A percentile compares a stretch with the other conserved stretches of the same genome.
Evolutionary conservation across 257 asterid genomes (phyloP).

Genomic region (Nicotiana attenuata): DNA sequence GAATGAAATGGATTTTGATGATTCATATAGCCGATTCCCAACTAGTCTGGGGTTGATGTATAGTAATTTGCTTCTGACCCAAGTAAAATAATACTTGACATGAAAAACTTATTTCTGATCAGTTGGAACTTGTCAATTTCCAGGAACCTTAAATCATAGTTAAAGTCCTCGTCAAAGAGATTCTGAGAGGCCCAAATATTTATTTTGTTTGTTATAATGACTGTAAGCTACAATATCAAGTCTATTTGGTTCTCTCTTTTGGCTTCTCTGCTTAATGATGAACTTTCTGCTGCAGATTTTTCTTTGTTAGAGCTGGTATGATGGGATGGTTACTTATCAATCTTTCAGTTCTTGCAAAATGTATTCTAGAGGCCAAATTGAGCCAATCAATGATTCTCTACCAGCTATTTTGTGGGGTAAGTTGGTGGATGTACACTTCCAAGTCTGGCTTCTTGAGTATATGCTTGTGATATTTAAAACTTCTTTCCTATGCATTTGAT

Average conservation of each 20-base stretch:
- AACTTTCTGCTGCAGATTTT: constrained; percentile 58
- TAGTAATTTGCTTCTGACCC: neutral
- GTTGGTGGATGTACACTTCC: constrained; percentile 15
- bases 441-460: constrained; percentile 7
- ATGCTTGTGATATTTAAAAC: neutral
- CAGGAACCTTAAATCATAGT: neutral
- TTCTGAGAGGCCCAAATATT: neutral
- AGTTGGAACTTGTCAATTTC: neutral
- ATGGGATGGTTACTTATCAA: constrained; percentile 98
- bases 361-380: constrained; percentile 52
- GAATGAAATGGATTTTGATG: neutral
- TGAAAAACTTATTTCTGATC: neutral
- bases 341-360: constrained; percentile 82
- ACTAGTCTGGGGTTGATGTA: neutral
- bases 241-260: neutral
- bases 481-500: constrained; percentile 14
- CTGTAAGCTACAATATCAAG: neutral
- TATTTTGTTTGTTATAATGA: neutral
- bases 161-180: neutral
- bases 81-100: neutral
- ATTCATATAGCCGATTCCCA: neutral
- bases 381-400: constrained; percentile 81
- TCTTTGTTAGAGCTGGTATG: constrained; percentile 99
- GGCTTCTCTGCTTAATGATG: neutral
- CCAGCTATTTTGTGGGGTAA: constrained; percentile 77